Conservation (phyloP, 2,329 filamentous ascomycete species). For the Davidsoniella australis region DNA sequence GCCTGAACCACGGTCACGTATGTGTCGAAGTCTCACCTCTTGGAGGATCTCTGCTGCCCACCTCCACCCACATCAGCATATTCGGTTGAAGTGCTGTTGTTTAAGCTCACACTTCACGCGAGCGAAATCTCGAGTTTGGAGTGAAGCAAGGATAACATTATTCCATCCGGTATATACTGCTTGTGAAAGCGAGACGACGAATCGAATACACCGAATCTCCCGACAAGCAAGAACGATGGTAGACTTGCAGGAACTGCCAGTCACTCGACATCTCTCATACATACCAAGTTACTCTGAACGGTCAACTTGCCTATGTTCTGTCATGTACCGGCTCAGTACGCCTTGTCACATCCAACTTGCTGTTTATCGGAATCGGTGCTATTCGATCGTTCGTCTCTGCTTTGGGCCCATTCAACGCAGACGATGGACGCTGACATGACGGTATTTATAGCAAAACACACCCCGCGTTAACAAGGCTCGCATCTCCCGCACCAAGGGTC, state of each 20-base stretch:
- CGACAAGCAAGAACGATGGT: conserved; percentile 3
- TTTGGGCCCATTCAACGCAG: conserved; percentile 23
- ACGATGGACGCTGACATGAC: conserved; percentile 46
- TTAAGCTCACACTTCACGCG: conserved; percentile 2
- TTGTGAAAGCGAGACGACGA: conserved; percentile 11
- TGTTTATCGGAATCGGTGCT: background rate
- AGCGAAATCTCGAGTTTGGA: background rate
- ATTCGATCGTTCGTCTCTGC: conserved; percentile 7
- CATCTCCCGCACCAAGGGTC: conserved; percentile 78
- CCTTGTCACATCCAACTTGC: too few species aligned
- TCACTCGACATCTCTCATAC: background rate
- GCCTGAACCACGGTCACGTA: conserved; percentile 50
- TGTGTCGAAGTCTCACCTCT: conserved; percentile 50
- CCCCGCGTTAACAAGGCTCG: conserved; percentile 60
- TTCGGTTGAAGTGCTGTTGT: conserved; percentile 1
- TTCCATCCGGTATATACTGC: conserved; percentile 9
- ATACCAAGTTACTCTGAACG: background rate
- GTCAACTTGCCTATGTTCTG: background rate
- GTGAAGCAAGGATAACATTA: background rate
- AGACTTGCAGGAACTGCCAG: too few species aligned
- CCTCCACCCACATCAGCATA: conserved; percentile 4
- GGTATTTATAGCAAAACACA: conserved; percentile 57
- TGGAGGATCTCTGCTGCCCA: conserved; percentile 49
- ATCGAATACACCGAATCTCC: conserved; percentile 3
- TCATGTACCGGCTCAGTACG: too few species aligned